Base-by-base conservation (phyloP, 768 basidiomycete genomes). In the Rhizopogon vulgaris region DNA sequence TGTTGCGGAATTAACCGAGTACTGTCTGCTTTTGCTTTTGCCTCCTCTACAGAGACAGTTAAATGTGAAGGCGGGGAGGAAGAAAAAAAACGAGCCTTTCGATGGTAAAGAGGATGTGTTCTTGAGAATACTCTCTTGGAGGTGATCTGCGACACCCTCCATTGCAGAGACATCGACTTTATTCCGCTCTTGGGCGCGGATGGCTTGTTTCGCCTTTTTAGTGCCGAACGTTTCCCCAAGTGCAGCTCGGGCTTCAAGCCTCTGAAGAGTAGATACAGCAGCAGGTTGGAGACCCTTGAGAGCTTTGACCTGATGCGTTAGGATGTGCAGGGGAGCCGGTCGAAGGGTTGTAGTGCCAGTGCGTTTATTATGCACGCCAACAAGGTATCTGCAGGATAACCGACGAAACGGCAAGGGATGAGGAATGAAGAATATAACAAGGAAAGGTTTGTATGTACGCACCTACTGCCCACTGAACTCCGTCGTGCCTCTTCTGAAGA, bases 211-310 rank as follows among this genome's bases (percentile, higher is more conserved):
- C 41, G 93, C 91, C 65, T 96, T 98, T 71, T 93, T 90, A 24
- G 94, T 95, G 18, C 95, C 95, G 57, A 99, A 99, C 1, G 88
- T 82, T 66, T 93, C 86, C 30, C 95, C 94, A 1, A 99, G 79
- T n/a, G 80, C 75, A 50, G 80, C 88, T 38, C 85, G 78, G 14
- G 85, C 85, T 47, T 84, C 77, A 38, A 78, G 70, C 53, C 83
- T 78, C 42, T 74, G 58, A 45, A 79, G 70, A 8, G 73, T 67
- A 14, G 82, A 77, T 7, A 77, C 77, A 11, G 74, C 69, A 4
- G 78, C 69, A 12, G 79, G 72, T 15, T 75, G 66, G 37, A 83
- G 72, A 32, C 78, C 76, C 68, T 94, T 93, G 41, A 95, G 75
- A 7, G 87, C 82, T 67, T 95, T 98, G 53, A 95, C 90, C 22